Percentiles rank a stretch among this genome's conserved stretches.
These are phyloP conservation scores for Penicillium nucicola DNA, from an alignment of 495 filamentous ascomycete genomes.

Conservation along the genomic window DNA sequence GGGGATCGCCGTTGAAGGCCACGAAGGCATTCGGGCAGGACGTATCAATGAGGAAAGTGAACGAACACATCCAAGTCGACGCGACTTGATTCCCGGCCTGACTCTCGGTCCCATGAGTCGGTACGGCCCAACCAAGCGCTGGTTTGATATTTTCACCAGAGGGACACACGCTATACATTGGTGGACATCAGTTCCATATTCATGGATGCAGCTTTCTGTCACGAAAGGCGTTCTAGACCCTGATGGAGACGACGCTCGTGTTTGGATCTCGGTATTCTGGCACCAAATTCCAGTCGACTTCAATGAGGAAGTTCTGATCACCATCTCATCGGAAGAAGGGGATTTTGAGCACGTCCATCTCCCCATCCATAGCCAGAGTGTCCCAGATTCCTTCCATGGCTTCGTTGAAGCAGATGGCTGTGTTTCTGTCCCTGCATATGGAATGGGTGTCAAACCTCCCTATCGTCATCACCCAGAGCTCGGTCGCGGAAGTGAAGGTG, in stretches of 20 bases:
- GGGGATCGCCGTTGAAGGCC: slow-evolving; percentile 61
- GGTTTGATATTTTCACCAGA: slow-evolving; percentile 65
- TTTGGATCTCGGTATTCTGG: slow-evolving; percentile 43
- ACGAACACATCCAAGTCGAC: slow-evolving; percentile 56
- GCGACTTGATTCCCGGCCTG: slow-evolving; percentile 44
- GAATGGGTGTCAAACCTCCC: slow-evolving; percentile 36
- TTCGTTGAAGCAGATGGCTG: slow-evolving; percentile 64
- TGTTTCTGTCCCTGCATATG: slow-evolving; percentile 28
- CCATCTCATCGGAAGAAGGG: slow-evolving; percentile 49
- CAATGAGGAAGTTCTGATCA: slow-evolving; percentile 24
- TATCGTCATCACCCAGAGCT: slow-evolving; percentile 17
- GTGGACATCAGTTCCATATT: slow-evolving; percentile 44
- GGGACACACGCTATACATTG: slow-evolving; percentile 59
- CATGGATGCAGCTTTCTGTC: slow-evolving; percentile 58
- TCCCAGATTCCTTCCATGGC: slow-evolving; percentile 55
- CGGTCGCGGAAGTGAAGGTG: slow-evolving; percentile 6
- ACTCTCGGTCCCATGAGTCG: slow-evolving; percentile 56
- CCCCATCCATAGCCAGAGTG: slow-evolving; percentile 51
- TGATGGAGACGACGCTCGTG: slow-evolving; percentile 43
- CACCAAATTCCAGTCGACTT: slow-evolving; percentile 26
- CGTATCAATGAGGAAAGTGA: slow-evolving; percentile 47
- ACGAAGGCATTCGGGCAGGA: slow-evolving; percentile 39
- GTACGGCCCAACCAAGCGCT: slow-evolving; percentile 57
- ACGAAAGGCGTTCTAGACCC: slow-evolving; percentile 50
- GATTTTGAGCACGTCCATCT: slow-evolving; percentile 54